Conservation (phyloP, 306 rosid genomes). For the Casuarina equisetifolia region DNA sequence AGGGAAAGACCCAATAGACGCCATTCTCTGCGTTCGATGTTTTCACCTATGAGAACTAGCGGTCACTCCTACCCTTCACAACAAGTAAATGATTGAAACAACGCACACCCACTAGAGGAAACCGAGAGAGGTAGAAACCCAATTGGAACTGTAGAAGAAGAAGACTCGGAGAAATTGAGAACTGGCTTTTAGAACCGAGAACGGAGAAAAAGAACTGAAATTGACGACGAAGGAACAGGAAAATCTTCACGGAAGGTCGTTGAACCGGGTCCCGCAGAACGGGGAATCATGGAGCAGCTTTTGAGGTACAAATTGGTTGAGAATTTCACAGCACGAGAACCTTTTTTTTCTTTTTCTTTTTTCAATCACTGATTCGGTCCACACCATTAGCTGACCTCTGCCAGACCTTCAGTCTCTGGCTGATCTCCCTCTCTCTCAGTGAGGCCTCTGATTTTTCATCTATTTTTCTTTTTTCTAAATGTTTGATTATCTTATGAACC, state of each 20-base stretch:
- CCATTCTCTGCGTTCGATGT: slow-evolving; percentile 36
- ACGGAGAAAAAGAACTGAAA: not conserved
- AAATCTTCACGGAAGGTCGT: not conserved
- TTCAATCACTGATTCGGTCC: not conserved
- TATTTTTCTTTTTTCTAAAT: not conserved
- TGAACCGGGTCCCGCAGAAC: slow-evolving; percentile 17
- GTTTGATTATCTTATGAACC: not conserved
- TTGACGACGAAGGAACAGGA: not conserved
- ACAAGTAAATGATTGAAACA: slow-evolving; percentile 11
- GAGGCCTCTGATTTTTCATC: not conserved
- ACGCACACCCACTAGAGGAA: slow-evolving; percentile 36
- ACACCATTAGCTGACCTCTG: not conserved
- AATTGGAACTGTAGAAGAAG: not conserved
- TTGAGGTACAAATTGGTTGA: slow-evolving; percentile 12
- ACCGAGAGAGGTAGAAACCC: slow-evolving; percentile 29
- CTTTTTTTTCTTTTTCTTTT: too few relatives aligned
- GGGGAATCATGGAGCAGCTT: not conserved
- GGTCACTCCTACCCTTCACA: not conserved
- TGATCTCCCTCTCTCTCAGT: not conserved
- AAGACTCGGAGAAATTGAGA: not conserved
- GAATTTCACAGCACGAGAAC: not conserved
- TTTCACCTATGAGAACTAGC: slow-evolving; percentile 8
- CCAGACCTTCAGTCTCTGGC: not conserved
- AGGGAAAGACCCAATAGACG: slow-evolving; percentile 53
- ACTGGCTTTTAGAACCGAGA: not conserved